phyloP scores from a whole-genome alignment of 352 stramenopile genomes.

The Pythium myriotylum region DNA sequence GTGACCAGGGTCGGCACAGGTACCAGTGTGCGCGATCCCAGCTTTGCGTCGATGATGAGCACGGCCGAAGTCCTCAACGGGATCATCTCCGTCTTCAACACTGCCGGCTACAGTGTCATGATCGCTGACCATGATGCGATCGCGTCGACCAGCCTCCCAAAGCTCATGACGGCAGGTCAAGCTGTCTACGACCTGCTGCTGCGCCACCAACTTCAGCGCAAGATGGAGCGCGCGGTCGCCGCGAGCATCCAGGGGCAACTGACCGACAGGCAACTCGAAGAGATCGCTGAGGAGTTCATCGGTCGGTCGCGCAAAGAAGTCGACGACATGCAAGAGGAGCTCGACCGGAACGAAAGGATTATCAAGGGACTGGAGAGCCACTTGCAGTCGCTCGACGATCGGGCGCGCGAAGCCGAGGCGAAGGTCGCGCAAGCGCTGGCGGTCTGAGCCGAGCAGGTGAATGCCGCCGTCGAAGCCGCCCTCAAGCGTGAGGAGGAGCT shows the following conservation, averaged over 20 bases:
- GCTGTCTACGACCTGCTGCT: conserved; percentile 17
- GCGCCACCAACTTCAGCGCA: conserved; percentile 4
- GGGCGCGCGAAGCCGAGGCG: no score
- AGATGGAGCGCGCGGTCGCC: background rate
- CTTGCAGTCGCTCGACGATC: conserved; percentile 1
- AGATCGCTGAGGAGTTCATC: conserved; percentile 6
- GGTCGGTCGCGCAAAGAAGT: background rate
- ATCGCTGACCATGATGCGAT: background rate
- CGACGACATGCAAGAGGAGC: background rate
- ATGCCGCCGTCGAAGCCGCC: background rate
- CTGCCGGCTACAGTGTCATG: conserved; percentile 8
- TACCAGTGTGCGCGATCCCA: conserved; percentile 3
- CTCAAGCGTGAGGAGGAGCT: background rate
- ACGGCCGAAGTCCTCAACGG: background rate
- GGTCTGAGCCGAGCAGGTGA: background rate
- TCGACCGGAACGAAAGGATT: background rate
- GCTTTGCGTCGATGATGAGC: conserved; percentile 13
- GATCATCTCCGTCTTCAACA: conserved; percentile 21
- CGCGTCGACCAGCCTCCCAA: background rate
- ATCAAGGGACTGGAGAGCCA: background rate
- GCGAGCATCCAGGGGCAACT: background rate
- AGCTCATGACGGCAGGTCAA: conserved; percentile 3
- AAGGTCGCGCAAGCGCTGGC: no score
- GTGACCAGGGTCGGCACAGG: background rate
- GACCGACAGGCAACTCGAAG: background rate